A percentile compares a stretch with the other conserved stretches of the same genome.
Evolutionary conservation across 148 eudicot species (phyloP).

Genomic region (Silene uniflora): DNA sequence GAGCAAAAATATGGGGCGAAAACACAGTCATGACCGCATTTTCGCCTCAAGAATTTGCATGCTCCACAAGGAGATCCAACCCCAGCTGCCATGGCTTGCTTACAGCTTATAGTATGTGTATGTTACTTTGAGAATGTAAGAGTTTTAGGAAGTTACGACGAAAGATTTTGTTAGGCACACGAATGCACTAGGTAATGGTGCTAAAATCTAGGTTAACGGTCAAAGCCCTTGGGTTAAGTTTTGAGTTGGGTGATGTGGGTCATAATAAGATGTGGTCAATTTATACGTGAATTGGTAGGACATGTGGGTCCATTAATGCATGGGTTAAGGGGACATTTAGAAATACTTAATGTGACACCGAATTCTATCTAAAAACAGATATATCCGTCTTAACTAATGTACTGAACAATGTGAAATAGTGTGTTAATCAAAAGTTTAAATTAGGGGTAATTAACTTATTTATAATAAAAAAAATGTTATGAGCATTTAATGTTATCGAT

Average conservation of each 20-base stretch:
- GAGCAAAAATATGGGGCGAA: slow-evolving; percentile 81
- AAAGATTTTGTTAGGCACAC: slow-evolving; percentile 23
- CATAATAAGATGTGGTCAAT: slow-evolving; percentile 21
- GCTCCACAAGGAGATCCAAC: slow-evolving; percentile 87
- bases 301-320: slow-evolving; percentile 48
- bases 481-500: too few species aligned
- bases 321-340: slow-evolving; percentile 58
- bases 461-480: too few species aligned
- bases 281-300: slow-evolving; percentile 27
- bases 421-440: too few species aligned
- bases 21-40: slow-evolving; percentile 66
- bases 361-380: too few species aligned
- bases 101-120: not conserved
- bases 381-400: too few species aligned
- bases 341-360: slow-evolving; percentile 40
- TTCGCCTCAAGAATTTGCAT: slow-evolving; percentile 78
- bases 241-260: slow-evolving; percentile 25
- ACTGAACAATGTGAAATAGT: too few species aligned
- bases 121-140: not conserved
- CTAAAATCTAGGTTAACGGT: slow-evolving; percentile 9
- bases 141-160: not conserved
- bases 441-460: too few species aligned
- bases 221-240: slow-evolving; percentile 6
- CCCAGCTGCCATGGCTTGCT: slow-evolving; percentile 41
- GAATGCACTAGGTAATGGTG: slow-evolving; percentile 36